Conservation (phyloP, 371 early-diverging fungal genomes). For the Dinochytrium kinnereticum region DNA sequence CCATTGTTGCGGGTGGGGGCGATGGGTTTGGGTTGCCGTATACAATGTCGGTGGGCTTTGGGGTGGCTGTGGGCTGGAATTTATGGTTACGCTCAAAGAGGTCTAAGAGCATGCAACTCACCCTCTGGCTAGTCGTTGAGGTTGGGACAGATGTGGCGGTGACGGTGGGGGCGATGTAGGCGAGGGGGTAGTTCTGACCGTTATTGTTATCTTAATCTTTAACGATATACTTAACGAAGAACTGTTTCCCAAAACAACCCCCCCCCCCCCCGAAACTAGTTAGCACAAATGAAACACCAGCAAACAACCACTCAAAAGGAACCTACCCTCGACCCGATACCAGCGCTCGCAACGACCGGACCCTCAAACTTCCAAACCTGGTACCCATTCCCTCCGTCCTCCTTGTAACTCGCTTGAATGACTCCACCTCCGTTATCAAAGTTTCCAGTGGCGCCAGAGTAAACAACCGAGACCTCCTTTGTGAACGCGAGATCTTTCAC, state of each 20-base stretch:
- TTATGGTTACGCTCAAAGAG: not conserved
- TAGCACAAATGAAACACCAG: not conserved
- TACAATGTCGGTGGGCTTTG: not conserved
- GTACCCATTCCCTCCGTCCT: not conserved
- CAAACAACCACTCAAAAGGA: not conserved
- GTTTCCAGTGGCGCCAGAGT: not conserved
- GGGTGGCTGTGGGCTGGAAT: constrained; percentile 2
- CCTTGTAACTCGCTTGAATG: not conserved
- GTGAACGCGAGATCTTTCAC: not conserved
- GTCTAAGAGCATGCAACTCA: not conserved
- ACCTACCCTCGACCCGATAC: not conserved
- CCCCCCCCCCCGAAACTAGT: not conserved
- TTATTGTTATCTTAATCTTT: not conserved
- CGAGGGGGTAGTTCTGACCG: not conserved
- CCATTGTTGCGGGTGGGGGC: not conserved
- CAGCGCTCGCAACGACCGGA: not conserved
- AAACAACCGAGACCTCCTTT: not conserved
- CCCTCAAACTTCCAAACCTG: not conserved
- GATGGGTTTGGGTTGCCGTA: constrained; percentile 1
- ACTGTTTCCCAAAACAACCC: not conserved
- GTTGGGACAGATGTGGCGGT: not conserved
- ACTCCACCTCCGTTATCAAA: not conserved
- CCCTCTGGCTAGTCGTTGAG: not conserved
- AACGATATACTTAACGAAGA: not conserved
- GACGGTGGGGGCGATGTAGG: not conserved